Evolutionary conservation across 164 flowering plant species (phyloP).

Genomic region (Sedum album): DNA sequence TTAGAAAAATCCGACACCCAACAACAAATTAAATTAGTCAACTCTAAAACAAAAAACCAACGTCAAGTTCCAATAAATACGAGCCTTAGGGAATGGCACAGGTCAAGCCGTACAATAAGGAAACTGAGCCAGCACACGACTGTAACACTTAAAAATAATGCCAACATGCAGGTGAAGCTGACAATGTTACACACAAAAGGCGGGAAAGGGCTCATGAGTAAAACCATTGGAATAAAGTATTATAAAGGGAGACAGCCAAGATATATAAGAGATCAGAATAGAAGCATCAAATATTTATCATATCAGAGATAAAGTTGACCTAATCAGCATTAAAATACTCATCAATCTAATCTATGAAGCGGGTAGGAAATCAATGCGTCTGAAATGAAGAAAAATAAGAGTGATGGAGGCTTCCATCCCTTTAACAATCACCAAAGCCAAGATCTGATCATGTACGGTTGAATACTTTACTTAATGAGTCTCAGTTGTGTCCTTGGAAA

Average conservation of each 20-base stretch:
- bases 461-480: neutral
- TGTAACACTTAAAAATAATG: neutral
- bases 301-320: constrained; percentile 27
- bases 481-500: neutral
- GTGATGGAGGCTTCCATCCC: constrained; percentile 35
- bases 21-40: neutral
- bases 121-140: neutral
- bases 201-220: too few species aligned
- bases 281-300: constrained; percentile 67
- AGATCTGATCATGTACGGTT: constrained; percentile 19
- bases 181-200: constrained; percentile 15
- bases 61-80: neutral
- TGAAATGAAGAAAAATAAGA: constrained; percentile 30
- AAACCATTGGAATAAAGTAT: too few species aligned
- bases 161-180: neutral
- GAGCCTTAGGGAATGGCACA: neutral
- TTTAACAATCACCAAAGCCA: constrained; percentile 27
- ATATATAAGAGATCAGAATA: constrained; percentile 51
- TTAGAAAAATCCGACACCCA: neutral
- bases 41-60: neutral
- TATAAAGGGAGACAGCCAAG: too few species aligned
- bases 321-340: constrained; percentile 24
- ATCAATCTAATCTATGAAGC: neutral
- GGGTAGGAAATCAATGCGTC: constrained; percentile 47
- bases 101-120: constrained; percentile 2